Conservation (phyloP, 176 grass and related monocot species). For the Hsuehochloa calcarea region DNA sequence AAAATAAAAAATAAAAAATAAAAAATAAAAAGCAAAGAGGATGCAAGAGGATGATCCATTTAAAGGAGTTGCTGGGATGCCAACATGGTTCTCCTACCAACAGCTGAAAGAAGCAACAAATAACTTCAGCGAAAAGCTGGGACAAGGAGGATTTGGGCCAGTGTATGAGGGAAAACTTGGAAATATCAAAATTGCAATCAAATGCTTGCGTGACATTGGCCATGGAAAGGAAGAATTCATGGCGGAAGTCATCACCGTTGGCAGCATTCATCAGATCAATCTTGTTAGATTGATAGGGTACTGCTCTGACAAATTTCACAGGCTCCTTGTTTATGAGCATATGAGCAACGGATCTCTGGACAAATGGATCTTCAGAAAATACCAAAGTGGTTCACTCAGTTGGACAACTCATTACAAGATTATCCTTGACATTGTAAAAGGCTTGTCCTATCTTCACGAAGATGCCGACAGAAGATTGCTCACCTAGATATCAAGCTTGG, state of each 20-base stretch:
- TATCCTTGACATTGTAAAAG: conserved; percentile 65
- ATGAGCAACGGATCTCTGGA: conserved; percentile 71
- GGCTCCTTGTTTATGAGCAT: conserved; percentile 76
- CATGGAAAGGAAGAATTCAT: conserved; percentile 84
- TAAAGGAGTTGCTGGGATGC: conserved; percentile 60
- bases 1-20: too few species aligned
- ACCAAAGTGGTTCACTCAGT: conserved; percentile 52
- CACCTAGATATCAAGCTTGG: conserved; percentile 76
- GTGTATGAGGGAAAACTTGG: conserved; percentile 62
- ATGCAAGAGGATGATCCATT: conserved; percentile 63
- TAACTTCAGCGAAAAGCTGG: conserved; percentile 80
- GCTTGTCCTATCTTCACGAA: conserved; percentile 72
- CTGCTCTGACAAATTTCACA: conserved; percentile 70
- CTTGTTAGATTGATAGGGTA: conserved; percentile 71
- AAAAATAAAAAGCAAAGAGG: conserved; percentile 5
- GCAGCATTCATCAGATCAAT: conserved; percentile 80
- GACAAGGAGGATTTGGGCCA: conserved; percentile 80
- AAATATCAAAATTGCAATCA: conserved; percentile 53
- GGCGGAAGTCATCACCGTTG: conserved; percentile 71
- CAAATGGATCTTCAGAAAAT: conserved; percentile 70
- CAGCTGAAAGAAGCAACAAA: conserved; percentile 67
- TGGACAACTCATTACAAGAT: conserved; percentile 67
- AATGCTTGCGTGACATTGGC: conserved; percentile 60
- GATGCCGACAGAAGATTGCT: conserved; percentile 77
- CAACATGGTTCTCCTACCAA: conserved; percentile 61